Evolutionary conservation across 108 stramenopile genomes (phyloP), one percentile per base, ranked within the genome.

Genomic region (Seminavis robusta): DNA sequence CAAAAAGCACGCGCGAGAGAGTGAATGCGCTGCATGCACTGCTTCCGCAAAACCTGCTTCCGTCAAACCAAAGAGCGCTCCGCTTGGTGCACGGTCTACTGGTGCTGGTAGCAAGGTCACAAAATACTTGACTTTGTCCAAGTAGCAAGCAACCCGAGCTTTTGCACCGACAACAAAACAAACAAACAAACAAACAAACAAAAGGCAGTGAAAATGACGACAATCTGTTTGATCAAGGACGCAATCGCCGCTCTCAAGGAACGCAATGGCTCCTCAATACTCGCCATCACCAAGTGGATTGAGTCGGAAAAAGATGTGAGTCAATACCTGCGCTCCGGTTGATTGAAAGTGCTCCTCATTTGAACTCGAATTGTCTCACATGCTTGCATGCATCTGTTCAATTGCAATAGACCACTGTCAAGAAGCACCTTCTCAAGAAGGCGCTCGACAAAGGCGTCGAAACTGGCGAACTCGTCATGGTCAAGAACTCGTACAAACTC

Each of bases 211-310:
- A 30, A 33, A 32, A 80, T 80, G 79, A 47, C 79, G 19, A 80
- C 79, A 15, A 54, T 91, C 42, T 67, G 49, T 2, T 65, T 84
- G 57, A 61, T 80, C 40, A 81, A 82, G 27, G 81, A 91, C 42
- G 81, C 81, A 27, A 77, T 90, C 47, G 28, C 64, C 11, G 65
- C 81, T 23, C 63, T 90, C 31, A 87, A 87, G 61, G 85, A 86
- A 50, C 85, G 89, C 31, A 79, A 81, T 47, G 89, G 89, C 39
- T 86, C 89, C 33, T 87, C 85, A 31, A 47, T 65, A 25, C 32
- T 65, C 47, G 89, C 89, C 8, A 84, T 90, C 52, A 81, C 61
- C 63, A 90, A 90, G 59, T 90, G 79, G 77, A 77, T 90, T 59
- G 73, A 80, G 67, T 57, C 33, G 44, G 73, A 80, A 48, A 74